Conservation (phyloP, 306 rosid species). For the Prunus mume region DNA sequence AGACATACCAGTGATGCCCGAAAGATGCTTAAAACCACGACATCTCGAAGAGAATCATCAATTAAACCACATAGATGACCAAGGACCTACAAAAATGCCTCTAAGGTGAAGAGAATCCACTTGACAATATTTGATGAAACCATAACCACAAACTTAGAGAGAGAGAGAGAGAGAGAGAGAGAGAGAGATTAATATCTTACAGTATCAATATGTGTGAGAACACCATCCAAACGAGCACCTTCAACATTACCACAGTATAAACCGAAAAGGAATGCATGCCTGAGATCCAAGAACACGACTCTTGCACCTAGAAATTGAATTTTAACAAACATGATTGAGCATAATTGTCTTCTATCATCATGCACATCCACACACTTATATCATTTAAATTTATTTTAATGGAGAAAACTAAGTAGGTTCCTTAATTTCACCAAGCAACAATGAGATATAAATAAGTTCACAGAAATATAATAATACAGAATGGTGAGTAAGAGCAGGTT, state of each 20-base stretch:
- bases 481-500: neutral
- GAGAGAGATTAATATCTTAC: conserved; percentile 30
- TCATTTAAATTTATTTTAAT: neutral
- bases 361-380: neutral
- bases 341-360: neutral
- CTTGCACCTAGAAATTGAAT: conserved; percentile 43
- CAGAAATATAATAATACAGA: neutral
- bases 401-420: neutral
- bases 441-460: neutral
- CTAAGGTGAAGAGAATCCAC: conserved; percentile 10
- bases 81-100: conserved; percentile 36
- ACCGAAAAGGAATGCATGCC: conserved; percentile 31
- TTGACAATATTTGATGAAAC: conserved; percentile 8
- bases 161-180: neutral
- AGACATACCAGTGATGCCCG: conserved; percentile 49
- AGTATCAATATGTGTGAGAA: conserved; percentile 41
- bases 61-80: conserved; percentile 41
- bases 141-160: neutral
- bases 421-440: neutral
- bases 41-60: conserved; percentile 48
- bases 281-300: conserved; percentile 55
- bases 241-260: conserved; percentile 50
- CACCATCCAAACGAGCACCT: conserved; percentile 45
- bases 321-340: neutral
- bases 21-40: conserved; percentile 45